phyloP scores from a whole-genome alignment of 2,329 filamentous ascomycete species.

The Pseudogymnoascus sp. region DNA sequence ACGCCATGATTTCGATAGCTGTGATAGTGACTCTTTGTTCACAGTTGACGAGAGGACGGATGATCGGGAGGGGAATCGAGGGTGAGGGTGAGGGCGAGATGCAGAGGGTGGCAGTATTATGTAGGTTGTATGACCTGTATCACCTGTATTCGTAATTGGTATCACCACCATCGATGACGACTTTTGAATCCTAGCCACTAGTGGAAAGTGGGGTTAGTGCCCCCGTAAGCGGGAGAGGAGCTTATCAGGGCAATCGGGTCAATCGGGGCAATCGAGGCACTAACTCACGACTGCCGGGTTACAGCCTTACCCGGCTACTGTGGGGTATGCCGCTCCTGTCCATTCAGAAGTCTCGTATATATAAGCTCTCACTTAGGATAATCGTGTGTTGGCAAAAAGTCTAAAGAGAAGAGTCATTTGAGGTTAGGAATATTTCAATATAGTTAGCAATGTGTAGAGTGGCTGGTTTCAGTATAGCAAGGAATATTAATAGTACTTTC shows the following conservation, averaged over 20 bases:
- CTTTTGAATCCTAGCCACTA: background rate
- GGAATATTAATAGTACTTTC: background rate
- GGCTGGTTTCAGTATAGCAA: background rate
- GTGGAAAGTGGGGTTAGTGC: background rate
- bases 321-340: background rate
- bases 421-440: too few relatives aligned
- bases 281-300: background rate
- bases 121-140: background rate
- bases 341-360: background rate
- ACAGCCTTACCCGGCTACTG: background rate
- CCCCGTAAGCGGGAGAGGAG: background rate
- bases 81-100: background rate
- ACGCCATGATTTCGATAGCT: constrained; percentile 47
- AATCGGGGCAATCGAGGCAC: too few relatives aligned
- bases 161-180: background rate
- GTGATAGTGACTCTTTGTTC: constrained; percentile 15
- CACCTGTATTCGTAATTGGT: background rate
- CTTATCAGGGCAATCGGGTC: too few relatives aligned
- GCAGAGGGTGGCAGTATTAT: background rate
- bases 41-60: background rate
- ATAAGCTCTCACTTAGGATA: background rate
- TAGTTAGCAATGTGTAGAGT: background rate
- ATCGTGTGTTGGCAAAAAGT: background rate
- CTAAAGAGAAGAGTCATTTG: too few relatives aligned
- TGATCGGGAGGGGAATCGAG: background rate